phyloP scores from a whole-genome alignment of 2,329 filamentous ascomycete genomes.

The Fusarium sp. region DNA sequence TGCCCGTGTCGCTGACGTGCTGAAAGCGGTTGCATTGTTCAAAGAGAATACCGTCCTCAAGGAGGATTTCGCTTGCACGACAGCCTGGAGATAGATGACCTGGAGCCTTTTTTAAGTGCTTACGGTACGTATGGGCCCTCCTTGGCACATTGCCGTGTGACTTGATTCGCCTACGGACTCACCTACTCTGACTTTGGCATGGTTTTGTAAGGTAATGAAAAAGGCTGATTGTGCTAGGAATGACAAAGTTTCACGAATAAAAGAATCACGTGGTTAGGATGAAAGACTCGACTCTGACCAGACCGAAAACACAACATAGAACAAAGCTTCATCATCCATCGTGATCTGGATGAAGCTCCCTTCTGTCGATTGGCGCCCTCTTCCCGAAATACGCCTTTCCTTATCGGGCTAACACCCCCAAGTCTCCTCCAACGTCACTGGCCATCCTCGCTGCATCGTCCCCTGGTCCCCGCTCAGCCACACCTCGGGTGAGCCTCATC shows the following conservation, averaged over 20 bases:
- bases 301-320: background rate
- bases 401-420: background rate
- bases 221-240: background rate
- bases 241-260: background rate
- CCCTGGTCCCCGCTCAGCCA: conserved; percentile 36
- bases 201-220: background rate
- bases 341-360: conserved; percentile 21
- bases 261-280: conserved; percentile 11
- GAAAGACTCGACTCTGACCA: background rate
- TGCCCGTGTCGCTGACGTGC: background rate
- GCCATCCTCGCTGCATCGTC: background rate
- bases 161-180: background rate
- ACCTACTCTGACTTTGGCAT: background rate
- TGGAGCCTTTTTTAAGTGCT: background rate
- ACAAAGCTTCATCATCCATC: background rate
- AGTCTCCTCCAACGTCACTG: conserved; percentile 16
- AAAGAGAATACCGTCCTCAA: background rate
- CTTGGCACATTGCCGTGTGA: background rate
- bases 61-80: background rate
- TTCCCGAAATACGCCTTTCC: conserved; percentile 25
- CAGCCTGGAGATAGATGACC: background rate
- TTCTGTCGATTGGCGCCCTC: conserved; percentile 8
- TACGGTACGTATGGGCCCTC: background rate
- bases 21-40: background rate
- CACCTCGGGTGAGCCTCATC: conserved; percentile 41